Percentiles rank a stretch among this genome's conserved stretches.
Evolutionary conservation across 345 rosid genomes (phyloP).

Genomic region (Salix udensis): DNA sequence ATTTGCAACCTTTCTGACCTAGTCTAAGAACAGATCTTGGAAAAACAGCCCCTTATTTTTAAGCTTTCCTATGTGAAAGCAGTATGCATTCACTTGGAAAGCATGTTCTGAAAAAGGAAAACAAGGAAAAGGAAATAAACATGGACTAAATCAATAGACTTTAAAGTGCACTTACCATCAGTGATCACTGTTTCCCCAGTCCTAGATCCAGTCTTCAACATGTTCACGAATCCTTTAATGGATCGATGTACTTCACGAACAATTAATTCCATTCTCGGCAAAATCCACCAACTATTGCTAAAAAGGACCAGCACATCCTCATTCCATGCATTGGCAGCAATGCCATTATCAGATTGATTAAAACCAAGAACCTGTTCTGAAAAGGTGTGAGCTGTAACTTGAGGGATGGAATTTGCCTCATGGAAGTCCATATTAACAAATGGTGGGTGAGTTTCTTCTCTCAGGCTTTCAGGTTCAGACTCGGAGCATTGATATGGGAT

Average conservation of each 20-base stretch:
- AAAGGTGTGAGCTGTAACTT: constrained; percentile 50
- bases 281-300: constrained; percentile 82
- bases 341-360: constrained; percentile 41
- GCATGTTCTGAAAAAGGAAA: not conserved
- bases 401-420: constrained; percentile 73
- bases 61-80: not conserved
- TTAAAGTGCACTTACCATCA: constrained; percentile 40
- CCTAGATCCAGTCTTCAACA: constrained; percentile 38
- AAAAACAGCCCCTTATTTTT: not conserved
- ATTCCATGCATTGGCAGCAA: constrained; percentile 38
- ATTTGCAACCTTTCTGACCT: not conserved
- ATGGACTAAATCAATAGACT: constrained; percentile 8
- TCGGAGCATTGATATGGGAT: constrained; percentile 61
- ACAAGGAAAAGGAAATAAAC: not conserved
- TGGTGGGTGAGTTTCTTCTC: constrained; percentile 59
- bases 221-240: constrained; percentile 44
- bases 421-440: constrained; percentile 77
- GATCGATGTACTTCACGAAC: constrained; percentile 78
- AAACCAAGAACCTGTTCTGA: constrained; percentile 53
- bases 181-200: constrained; percentile 27
- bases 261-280: constrained; percentile 91
- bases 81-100: constrained; percentile 14
- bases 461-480: constrained; percentile 36
- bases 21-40: not conserved
- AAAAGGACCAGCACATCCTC: constrained; percentile 88